A percentile compares a stretch with the other conserved stretches of the same genome.
Evolutionary conservation across 2,329 filamentous ascomycete species (phyloP).

Genomic region (Neonectria neomacrospora): DNA sequence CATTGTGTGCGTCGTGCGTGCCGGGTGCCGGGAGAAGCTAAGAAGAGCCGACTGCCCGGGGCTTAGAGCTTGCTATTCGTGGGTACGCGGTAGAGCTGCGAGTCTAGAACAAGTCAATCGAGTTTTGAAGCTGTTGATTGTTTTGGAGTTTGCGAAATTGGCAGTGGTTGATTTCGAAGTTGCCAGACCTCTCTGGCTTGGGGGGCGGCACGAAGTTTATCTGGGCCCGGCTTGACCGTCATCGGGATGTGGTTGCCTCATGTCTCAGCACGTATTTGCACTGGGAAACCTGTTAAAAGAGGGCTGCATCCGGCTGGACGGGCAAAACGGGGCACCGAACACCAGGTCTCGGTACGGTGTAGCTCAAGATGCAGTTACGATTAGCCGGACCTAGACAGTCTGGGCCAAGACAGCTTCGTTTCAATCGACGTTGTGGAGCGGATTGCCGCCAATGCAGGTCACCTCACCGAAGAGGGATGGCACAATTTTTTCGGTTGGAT

Average conservation of each 20-base stretch:
- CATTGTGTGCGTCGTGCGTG: constrained; percentile 23
- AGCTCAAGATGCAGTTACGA: constrained; percentile 12
- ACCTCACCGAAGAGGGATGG: constrained; percentile 13
- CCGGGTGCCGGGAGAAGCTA: constrained; percentile 15
- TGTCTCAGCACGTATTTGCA: constrained; percentile 9
- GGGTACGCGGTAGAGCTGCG: not conserved
- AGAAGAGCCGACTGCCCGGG: constrained; percentile 14
- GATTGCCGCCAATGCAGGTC: constrained; percentile 20
- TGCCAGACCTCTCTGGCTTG: constrained; percentile 2
- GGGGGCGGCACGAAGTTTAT: constrained; percentile 22
- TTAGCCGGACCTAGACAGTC: constrained; percentile 4
- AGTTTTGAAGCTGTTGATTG: not conserved
- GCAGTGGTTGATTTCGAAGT: not conserved
- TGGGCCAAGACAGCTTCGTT: constrained; percentile 11
- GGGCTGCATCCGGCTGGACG: constrained; percentile 22
- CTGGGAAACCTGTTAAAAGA: not conserved
- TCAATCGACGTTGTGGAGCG: constrained; percentile 16
- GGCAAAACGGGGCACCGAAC: constrained; percentile 13
- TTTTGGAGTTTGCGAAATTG: not conserved
- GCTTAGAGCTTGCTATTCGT: constrained; percentile 5
- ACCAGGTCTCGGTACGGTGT: constrained; percentile 11
- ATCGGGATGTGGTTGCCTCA: constrained; percentile 2
- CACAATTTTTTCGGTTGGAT: constrained; percentile 19
- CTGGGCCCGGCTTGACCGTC: constrained; percentile 9
- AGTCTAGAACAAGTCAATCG: not conserved